Percentiles rank a stretch among this genome's conserved stretches.
These are phyloP conservation scores for Ampelocalamus luodianensis DNA, from an alignment of 176 grass and related monocot species.

Conservation along the genomic window DNA sequence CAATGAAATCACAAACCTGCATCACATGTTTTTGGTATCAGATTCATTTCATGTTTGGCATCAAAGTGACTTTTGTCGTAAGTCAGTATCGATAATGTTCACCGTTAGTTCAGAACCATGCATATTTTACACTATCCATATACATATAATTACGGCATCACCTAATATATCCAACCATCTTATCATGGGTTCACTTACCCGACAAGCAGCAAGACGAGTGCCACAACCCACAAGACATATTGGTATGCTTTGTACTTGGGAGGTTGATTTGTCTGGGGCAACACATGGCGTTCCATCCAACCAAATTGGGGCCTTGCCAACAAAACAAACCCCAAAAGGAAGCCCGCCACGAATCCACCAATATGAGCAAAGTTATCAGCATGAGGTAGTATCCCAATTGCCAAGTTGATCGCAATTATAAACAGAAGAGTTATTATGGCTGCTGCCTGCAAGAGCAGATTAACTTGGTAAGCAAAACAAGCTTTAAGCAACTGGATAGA, in stretches of 20 bases:
- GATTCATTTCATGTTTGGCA: not conserved
- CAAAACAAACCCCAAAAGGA: conserved; percentile 87
- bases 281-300: conserved; percentile 80
- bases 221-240: conserved; percentile 77
- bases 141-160: not conserved
- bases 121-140: not conserved
- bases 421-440: conserved; percentile 73
- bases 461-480: conserved; percentile 30
- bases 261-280: conserved; percentile 78
- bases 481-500: conserved; percentile 15
- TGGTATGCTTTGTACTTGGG: conserved; percentile 94
- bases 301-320: conserved; percentile 82
- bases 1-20: conserved; percentile 73
- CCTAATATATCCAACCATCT: conserved; percentile 13
- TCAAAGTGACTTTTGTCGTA: not conserved
- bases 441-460: conserved; percentile 61
- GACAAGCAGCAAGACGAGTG: conserved; percentile 65
- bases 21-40: conserved; percentile 16
- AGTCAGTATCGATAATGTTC: not conserved
- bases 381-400: conserved; percentile 77
- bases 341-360: conserved; percentile 71
- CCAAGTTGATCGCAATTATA: conserved; percentile 82
- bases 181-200: conserved; percentile 57
- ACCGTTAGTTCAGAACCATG: not conserved
- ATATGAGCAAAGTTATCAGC: conserved; percentile 81